These are phyloP conservation scores for Trypanosoma grayi DNA, from an alignment of 208 protist genomes.

Conservation along the genomic window DNA sequence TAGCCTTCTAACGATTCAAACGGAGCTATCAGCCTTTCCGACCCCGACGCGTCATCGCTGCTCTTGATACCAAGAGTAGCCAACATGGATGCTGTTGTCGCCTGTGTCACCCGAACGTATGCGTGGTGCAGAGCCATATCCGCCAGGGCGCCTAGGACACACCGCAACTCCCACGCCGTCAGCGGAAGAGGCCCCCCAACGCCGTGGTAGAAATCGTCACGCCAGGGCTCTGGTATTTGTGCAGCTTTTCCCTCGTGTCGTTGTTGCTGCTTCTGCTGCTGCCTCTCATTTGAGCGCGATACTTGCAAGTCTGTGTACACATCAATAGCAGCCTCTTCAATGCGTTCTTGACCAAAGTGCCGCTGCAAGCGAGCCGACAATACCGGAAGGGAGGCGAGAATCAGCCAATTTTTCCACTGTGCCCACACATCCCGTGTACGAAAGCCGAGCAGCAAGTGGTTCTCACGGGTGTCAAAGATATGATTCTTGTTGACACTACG, in stretches of 20 bases:
- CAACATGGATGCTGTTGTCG: not conserved
- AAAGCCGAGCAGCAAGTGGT: slow-evolving; percentile 13
- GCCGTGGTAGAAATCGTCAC: not conserved
- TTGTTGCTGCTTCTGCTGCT: not conserved
- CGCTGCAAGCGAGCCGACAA: not conserved
- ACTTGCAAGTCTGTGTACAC: not conserved
- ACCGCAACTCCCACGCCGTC: not conserved
- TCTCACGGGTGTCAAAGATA: slow-evolving; percentile 13
- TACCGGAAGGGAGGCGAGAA: not conserved
- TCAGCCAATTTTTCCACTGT: slow-evolving; percentile 3
- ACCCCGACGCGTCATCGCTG: not conserved
- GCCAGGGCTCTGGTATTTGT: not conserved
- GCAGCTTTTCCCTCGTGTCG: not conserved
- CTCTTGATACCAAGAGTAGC: not conserved
- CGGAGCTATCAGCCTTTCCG: not conserved
- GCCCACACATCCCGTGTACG: not conserved
- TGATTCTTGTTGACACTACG: not conserved
- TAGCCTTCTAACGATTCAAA: not conserved
- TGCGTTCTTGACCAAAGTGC: not conserved
- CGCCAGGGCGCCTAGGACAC: not conserved
- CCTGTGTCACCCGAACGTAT: not conserved
- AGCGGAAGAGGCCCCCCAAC: not conserved
- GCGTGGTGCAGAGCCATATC: not conserved
- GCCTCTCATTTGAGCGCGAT: not conserved
- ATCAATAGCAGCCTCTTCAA: slow-evolving; percentile 10